phyloP scores from a whole-genome alignment of 306 rosid genomes.

The Amphicarpaea edgeworthii region DNA sequence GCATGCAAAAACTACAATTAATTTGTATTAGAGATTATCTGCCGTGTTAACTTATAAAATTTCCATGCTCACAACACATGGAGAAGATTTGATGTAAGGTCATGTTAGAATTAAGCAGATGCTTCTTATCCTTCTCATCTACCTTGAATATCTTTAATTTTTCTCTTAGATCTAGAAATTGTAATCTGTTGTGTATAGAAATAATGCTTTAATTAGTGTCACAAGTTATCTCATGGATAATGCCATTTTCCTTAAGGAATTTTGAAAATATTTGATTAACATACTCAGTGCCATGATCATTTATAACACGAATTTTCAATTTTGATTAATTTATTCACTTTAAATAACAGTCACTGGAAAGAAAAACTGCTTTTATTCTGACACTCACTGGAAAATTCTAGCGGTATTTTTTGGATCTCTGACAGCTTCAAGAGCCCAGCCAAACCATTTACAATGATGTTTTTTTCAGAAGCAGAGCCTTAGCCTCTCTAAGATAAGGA shows the following conservation, averaged over 20 bases:
- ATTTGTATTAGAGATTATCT: background rate
- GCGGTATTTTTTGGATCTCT: background rate
- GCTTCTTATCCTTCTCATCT: background rate
- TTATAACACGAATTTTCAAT: background rate
- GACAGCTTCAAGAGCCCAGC: background rate
- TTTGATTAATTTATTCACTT: background rate
- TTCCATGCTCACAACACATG: background rate
- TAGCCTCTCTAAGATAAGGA: background rate
- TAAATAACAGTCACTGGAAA: background rate
- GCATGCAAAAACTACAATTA: background rate
- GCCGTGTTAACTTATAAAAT: conserved; percentile 11
- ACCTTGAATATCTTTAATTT: background rate
- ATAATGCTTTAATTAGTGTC: background rate
- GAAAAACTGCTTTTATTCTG: background rate
- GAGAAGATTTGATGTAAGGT: background rate
- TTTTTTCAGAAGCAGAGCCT: background rate
- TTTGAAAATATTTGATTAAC: background rate
- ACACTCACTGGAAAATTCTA: background rate
- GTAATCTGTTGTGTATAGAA: background rate
- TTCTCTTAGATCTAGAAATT: background rate
- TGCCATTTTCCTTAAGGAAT: background rate
- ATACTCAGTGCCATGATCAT: background rate
- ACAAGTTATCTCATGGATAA: background rate
- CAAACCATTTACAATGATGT: background rate
- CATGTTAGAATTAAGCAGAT: background rate